Evolutionary conservation across 495 filamentous ascomycete species (phyloP).

Genomic region (Paragyromitra xinjiangensis): DNA sequence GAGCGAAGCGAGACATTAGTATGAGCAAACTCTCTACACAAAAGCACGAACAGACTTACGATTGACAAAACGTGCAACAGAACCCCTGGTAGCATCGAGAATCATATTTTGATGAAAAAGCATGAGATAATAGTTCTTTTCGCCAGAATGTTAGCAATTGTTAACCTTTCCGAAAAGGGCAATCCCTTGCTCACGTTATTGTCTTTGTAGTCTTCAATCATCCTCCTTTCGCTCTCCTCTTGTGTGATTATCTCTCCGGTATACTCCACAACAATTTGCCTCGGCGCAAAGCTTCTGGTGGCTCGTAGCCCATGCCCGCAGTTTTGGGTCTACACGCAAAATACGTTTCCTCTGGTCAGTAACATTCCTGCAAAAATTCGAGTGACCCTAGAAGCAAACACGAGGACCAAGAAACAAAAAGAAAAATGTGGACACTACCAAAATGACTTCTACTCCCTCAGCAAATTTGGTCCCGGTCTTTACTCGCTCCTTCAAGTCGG

Average conservation of each 20-base stretch:
- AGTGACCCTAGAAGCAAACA: conserved; percentile 23
- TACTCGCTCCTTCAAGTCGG: conserved; percentile 75
- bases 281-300: conserved; percentile 83
- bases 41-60: conserved; percentile 58
- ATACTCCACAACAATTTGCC: conserved; percentile 98
- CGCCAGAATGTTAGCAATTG: conserved; percentile 31
- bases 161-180: neutral
- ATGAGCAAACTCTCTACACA: neutral
- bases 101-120: conserved; percentile 98
- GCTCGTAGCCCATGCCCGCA: conserved; percentile 90
- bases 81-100: conserved; percentile 94
- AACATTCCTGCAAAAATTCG: conserved; percentile 26
- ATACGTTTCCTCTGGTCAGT: conserved; percentile 37
- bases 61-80: conserved; percentile 96
- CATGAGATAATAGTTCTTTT: conserved; percentile 93
- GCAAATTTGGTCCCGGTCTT: conserved; percentile 84
- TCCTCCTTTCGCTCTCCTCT: conserved; percentile 87
- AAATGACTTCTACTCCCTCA: conserved; percentile 88
- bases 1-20: conserved; percentile 22
- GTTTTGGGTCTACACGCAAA: conserved; percentile 72
- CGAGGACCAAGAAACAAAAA: neutral
- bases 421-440: conserved; percentile 49
- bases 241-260: conserved; percentile 96
- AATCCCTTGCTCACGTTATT: conserved; percentile 72
- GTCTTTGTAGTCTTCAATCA: conserved; percentile 90